Base-by-base conservation (phyloP, 2,329 filamentous ascomycete species). In the Colletotrichum sp. region DNA sequence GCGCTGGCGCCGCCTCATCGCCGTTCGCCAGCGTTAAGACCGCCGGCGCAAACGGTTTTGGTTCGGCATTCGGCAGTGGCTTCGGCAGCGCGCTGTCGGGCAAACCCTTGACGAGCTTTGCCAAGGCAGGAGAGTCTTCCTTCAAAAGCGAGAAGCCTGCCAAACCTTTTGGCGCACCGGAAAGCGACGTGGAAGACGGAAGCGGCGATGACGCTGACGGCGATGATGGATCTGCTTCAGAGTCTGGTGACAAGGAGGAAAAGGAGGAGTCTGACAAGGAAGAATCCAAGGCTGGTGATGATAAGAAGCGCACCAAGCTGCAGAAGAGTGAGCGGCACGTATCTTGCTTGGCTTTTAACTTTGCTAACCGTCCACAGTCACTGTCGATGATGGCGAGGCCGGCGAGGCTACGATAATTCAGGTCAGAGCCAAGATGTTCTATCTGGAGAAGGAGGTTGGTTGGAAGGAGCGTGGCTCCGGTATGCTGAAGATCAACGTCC, bases 381-480 rank as follows among this genome's bases (percentile, higher is more conserved):
- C 87, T 64, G 91, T 96, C 57, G 94, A 98, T 82, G 96, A 97
- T 68, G 96, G 96, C 72, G 96, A 98, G 85, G 93, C 96, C 80
- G 92, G 92, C 65, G 96, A 98, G 83, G 89, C 89, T 25, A 96
- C 94, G 3, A 86, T 95, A 65, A 91, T 96, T 81, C 90, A 92
- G 60, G 92, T 94, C 75, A 93, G 96, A 78, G 94, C 95, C 25
- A 98, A 98, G 84, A 91, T 98, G 74, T 98, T 95, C 86, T 91
- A 93, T 74, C 94, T 97, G 80, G 92, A 94, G 78, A 91, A 91
- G 78, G 88, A 89, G 44, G 90, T 91, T 71, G 93, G 92, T 63
- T 98, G 96, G 96, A 96, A 96, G 84, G 96, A 98, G 85, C 93
- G 96, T 68, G 96, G 96, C 15, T 90, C 93, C 6, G 96, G 96